Percentiles rank a stretch among this genome's conserved stretches.
These are phyloP conservation scores for Mycena filopes DNA, from an alignment of 768 basidiomycete genomes.

Conservation along the genomic window DNA sequence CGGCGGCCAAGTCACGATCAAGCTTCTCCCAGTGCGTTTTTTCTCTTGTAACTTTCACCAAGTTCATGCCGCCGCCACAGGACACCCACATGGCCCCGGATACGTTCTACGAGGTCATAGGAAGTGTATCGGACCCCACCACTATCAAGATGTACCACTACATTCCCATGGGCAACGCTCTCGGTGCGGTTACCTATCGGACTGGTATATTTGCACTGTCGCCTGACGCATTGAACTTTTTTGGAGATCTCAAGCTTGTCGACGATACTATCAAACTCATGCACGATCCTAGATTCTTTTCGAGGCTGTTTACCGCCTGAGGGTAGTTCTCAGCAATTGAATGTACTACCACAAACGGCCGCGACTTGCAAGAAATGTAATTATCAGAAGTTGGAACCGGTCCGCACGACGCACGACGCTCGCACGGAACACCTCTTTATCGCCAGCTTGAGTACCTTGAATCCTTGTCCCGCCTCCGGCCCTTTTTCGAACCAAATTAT, in stretches of 20 bases:
- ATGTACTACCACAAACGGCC: background rate
- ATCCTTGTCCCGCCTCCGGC: too few species aligned
- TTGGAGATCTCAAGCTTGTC: slow-evolving; percentile 60
- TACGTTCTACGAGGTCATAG: slow-evolving; percentile 75
- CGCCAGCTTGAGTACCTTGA: too few species aligned
- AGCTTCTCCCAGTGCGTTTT: slow-evolving; percentile 50
- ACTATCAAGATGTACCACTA: slow-evolving; percentile 65
- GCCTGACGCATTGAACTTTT: background rate
- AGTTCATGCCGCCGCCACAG: slow-evolving; percentile 38
- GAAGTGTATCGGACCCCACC: slow-evolving; percentile 63
- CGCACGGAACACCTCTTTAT: too few species aligned
- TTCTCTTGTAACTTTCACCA: slow-evolving; percentile 8
- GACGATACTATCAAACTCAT: slow-evolving; percentile 72
- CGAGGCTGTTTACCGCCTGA: slow-evolving; percentile 55
- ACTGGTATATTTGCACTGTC: slow-evolving; percentile 12
- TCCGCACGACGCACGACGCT: too few species aligned
- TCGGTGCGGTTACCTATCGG: slow-evolving; percentile 58
- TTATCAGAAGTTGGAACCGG: too few species aligned
- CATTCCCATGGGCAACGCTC: slow-evolving; percentile 66
- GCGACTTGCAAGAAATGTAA: too few species aligned
- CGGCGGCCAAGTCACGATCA: slow-evolving; percentile 67
- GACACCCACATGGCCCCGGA: too few species aligned
- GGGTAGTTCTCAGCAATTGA: slow-evolving; percentile 3
- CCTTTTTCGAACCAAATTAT: too few species aligned
- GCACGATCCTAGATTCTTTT: slow-evolving; percentile 64